phyloP scores from a whole-genome alignment of 495 filamentous ascomycete species.

The Elasticomyces elasticus region DNA sequence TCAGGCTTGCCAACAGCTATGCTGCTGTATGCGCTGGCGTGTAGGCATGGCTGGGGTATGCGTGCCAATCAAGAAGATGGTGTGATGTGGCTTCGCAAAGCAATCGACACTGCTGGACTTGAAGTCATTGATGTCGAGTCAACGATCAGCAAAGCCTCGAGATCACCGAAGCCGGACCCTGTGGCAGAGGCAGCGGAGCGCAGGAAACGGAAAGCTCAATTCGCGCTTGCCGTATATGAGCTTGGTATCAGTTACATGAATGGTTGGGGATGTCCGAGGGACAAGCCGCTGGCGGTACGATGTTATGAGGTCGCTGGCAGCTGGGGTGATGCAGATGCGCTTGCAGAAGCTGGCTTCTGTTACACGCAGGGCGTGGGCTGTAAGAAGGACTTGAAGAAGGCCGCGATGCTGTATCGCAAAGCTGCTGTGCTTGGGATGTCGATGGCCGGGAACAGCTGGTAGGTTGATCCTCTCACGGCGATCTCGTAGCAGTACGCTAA shows the following conservation, averaged over 20 bases:
- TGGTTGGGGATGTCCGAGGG: slow-evolving; percentile 91
- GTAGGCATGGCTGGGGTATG: slow-evolving; percentile 98
- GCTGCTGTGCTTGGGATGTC: slow-evolving; percentile 88
- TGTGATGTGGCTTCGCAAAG: slow-evolving; percentile 80
- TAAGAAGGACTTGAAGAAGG: slow-evolving; percentile 93
- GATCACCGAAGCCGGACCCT: slow-evolving; percentile 44
- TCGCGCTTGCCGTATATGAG: slow-evolving; percentile 91
- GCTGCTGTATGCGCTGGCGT: slow-evolving; percentile 90
- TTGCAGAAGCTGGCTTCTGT: slow-evolving; percentile 40
- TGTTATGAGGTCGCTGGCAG: slow-evolving; percentile 94
- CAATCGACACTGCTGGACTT: slow-evolving; percentile 70
- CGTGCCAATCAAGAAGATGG: slow-evolving; percentile 79
- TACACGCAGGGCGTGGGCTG: slow-evolving; percentile 43
- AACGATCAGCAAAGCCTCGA: slow-evolving; percentile 25
- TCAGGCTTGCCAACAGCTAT: slow-evolving; percentile 82
- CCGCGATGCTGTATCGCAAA: slow-evolving; percentile 78
- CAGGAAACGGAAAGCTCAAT: slow-evolving; percentile 78
- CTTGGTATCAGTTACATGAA: slow-evolving; percentile 95
- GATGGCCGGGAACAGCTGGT: slow-evolving; percentile 98
- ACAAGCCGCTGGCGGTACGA: slow-evolving; percentile 74
- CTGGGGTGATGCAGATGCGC: slow-evolving; percentile 94
- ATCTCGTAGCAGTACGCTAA: slow-evolving; percentile 14
- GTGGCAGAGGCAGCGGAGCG: slow-evolving; percentile 53
- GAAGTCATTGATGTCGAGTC: slow-evolving; percentile 74
- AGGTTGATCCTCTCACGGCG: slow-evolving; percentile 28